phyloP scores from a whole-genome alignment of 2,329 filamentous ascomycete genomes.

The Allantophomopsis lycopodina region DNA sequence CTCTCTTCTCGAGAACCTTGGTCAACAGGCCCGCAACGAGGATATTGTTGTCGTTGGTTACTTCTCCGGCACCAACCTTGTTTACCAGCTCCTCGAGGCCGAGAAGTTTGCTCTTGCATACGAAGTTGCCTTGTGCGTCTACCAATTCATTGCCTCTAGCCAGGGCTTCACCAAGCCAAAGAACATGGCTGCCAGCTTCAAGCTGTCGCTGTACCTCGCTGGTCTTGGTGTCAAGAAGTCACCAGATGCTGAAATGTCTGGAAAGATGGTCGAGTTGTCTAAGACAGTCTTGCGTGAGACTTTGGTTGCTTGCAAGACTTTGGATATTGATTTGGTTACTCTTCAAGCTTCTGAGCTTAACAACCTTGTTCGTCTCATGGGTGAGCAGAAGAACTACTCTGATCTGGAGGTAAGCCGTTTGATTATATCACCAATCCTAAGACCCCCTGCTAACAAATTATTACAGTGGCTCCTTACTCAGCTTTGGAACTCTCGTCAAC shows the following conservation, averaged over 20 bases:
- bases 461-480: background rate
- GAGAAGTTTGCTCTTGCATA: conserved; percentile 25
- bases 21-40: conserved; percentile 17
- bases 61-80: conserved; percentile 19
- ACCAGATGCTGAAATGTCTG: conserved; percentile 18
- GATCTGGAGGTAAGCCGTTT: conserved; percentile 24
- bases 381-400: conserved; percentile 29
- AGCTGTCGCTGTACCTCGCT: conserved; percentile 28
- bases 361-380: conserved; percentile 29
- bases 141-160: conserved; percentile 26
- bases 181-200: conserved; percentile 28
- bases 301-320: conserved; percentile 24
- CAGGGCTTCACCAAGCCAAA: conserved; percentile 24
- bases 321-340: conserved; percentile 27
- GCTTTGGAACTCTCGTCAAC: conserved; percentile 8
- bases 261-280: conserved; percentile 22
- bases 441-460: too few species aligned
- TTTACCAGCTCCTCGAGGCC: conserved; percentile 19
- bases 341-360: conserved; percentile 29
- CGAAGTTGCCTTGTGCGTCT: conserved; percentile 27
- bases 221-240: conserved; percentile 23
- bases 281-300: conserved; percentile 25
- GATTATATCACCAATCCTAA: background rate
- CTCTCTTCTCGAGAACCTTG: conserved; percentile 24
- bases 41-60: conserved; percentile 23